Evolutionary conservation across 1,139 yeast species (phyloP), one percentile per base, ranked within the genome.

Genomic region (Kurtzmaniella natalensis): DNA sequence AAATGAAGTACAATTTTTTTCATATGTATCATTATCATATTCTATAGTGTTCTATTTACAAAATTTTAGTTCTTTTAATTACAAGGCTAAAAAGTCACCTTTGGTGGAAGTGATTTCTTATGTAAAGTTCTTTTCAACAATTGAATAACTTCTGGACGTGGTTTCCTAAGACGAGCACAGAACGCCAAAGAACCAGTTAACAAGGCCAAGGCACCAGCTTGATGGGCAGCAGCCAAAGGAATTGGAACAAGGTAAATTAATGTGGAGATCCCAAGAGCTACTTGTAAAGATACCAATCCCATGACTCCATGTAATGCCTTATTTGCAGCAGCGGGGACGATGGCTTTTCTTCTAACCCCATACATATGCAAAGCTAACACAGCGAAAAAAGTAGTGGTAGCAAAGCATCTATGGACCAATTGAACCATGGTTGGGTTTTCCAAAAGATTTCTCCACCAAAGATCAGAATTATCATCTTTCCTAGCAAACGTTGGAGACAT

Each of bases 381-480:
- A 0, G 88, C 60, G 42, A 73, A 72, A 58, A 89, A 92, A 0
- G 98, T 81, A 7, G 94, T 64, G 13, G 78, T 76, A 3, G 97
- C 98, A 43, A 89, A 61, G 18, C 82, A 74, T 54, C 99, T 77
- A 62, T 94, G 99, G 39, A 81, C 82, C 45, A 94, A 65, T 61
- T 94, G 98, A 20, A 92, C 98, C 3, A 96, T 89, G 10, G 96
- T 78, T 40, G 98, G 99, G 58, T 94, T 94, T 59, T 94, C 99
- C 34, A 92, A 70, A 59, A 87, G 62, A 54, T 94, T 94, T 65
- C 96, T 80, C 95, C 96, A 87, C 70, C 82, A 72, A 41, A 86
- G 57, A 53, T 89, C 96, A 10, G 86, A 72, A 37, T 72, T 64
- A 47, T 84, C 89, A 5, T 63, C 71, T 33, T 70, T 69, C 50